Evolutionary conservation across 192 early-diverging fungal genomes (phyloP).

Genomic region (Linnemannia exigua): DNA sequence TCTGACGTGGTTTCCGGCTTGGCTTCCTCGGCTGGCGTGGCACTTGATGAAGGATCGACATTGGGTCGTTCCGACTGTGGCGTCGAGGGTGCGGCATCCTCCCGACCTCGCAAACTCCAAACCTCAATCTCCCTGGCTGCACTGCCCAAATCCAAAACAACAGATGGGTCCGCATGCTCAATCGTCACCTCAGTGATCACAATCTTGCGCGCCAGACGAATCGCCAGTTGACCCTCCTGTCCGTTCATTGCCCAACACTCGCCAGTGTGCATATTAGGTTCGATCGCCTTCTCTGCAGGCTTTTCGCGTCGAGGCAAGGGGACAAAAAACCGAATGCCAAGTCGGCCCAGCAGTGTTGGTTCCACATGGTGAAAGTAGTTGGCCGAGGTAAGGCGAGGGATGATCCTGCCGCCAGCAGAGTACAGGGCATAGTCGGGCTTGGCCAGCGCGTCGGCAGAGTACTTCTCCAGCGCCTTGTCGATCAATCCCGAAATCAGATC

Average conservation of each 20-base stretch:
- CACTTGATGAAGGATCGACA: neutral
- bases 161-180: conserved; percentile 74
- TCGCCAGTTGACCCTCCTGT: conserved; percentile 69
- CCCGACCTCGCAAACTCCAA: conserved; percentile 61
- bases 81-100: conserved; percentile 20
- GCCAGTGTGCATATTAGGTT: conserved; percentile 68
- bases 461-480: conserved; percentile 70
- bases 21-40: neutral
- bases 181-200: conserved; percentile 72
- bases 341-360: conserved; percentile 35
- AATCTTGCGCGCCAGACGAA: conserved; percentile 71
- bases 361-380: conserved; percentile 61
- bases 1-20: conserved; percentile 9
- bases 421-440: conserved; percentile 79
- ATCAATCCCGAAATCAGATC: conserved; percentile 65
- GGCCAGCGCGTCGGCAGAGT: conserved; percentile 68
- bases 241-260: conserved; percentile 85
- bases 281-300: conserved; percentile 58
- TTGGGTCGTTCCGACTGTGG: conserved; percentile 19
- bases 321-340: conserved; percentile 50
- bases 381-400: conserved; percentile 71
- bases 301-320: conserved; percentile 46
- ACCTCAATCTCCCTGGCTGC: conserved; percentile 77
- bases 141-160: conserved; percentile 70
- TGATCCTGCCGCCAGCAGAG: conserved; percentile 74